These are phyloP conservation scores for Claviceps digitariae DNA, from an alignment of 2,329 filamentous ascomycete species.

Conservation along the genomic window DNA sequence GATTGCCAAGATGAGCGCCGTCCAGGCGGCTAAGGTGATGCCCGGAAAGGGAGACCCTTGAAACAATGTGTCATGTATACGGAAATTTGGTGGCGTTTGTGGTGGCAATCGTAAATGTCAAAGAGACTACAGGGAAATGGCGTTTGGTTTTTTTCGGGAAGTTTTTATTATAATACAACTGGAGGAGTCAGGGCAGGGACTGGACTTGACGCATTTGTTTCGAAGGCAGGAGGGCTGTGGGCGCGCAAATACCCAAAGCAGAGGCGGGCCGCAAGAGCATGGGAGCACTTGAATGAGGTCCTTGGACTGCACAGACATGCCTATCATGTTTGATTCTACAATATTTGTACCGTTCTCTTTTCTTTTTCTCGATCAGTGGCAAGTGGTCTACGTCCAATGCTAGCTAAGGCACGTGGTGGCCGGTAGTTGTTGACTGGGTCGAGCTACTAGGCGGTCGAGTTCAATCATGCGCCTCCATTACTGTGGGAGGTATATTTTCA, in stretches of 20 bases:
- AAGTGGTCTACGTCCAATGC: too few relatives aligned
- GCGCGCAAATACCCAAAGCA: background rate
- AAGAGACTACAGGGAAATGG: background rate
- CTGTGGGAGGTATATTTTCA: too few relatives aligned
- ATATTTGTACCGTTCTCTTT: too few relatives aligned
- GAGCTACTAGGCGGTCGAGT: too few relatives aligned
- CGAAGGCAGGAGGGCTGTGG: background rate
- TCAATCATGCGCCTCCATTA: too few relatives aligned
- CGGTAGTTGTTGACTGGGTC: too few relatives aligned
- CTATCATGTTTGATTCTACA: background rate
- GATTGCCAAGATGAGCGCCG: conserved; percentile 94
- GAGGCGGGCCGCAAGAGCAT: background rate
- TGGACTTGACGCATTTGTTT: background rate
- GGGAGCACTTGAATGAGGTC: background rate
- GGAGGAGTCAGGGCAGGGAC: background rate
- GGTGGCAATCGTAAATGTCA: background rate
- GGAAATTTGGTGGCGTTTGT: background rate
- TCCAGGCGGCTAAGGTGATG: conserved; percentile 83
- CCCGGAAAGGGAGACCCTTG: conserved; percentile 40
- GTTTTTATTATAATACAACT: background rate
- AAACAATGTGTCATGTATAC: background rate
- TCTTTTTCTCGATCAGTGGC: too few relatives aligned
- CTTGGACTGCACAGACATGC: background rate
- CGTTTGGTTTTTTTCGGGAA: background rate
- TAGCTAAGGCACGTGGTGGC: too few relatives aligned